Evolutionary conservation across 208 protist genomes (phyloP), one percentile per base, ranked within the genome.

Genomic region (Acanthamoeba triangularis): DNA sequence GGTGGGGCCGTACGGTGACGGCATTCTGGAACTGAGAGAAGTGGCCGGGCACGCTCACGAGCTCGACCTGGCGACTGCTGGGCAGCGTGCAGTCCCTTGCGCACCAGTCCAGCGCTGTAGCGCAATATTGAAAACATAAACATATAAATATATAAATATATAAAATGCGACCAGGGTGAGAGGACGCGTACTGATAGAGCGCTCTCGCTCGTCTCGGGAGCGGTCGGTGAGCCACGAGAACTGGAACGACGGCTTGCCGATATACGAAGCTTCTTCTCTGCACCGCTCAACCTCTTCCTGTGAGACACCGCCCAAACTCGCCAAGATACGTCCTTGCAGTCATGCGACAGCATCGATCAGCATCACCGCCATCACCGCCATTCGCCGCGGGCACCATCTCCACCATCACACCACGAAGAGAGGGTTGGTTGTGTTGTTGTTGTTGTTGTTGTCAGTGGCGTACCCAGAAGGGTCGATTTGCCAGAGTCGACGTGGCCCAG

Each of bases 21-120:
- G 99, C 99, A 98, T 99, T 99, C 98, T 99, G 99, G 96, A 99
- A 99, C 98, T 99, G 99, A 98, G 99, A 99, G 95, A 99, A 98
- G 96, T 99, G 99, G 44, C 99, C 99, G 41, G 99, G 99, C 97
- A 99, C 99, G 98, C 99, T 99, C 96, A 99, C 99, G 98, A 99
- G 99, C 82, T 99, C 99, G 98, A 99, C 99, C 97, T 99, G 98
- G 97, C 99, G 99, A 96, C 99, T 99, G 69, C 33, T 33, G 4
- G 99, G 13, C 59, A 65, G 18, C 59, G 59, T 65, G 59, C 59
- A 65, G 11, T 65, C 99, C 97, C 99, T 98, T 98, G 99, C 99
- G 98, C 99, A 99, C 98, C 97, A 99, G 98, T 85, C 98, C 98
- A 96, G 98, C 98, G 98, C 98, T 97, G n/a, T n/a, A n/a, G n/a